phyloP scores from a whole-genome alignment of 305 asterid genomes.

The Fraxinus floribunda region DNA sequence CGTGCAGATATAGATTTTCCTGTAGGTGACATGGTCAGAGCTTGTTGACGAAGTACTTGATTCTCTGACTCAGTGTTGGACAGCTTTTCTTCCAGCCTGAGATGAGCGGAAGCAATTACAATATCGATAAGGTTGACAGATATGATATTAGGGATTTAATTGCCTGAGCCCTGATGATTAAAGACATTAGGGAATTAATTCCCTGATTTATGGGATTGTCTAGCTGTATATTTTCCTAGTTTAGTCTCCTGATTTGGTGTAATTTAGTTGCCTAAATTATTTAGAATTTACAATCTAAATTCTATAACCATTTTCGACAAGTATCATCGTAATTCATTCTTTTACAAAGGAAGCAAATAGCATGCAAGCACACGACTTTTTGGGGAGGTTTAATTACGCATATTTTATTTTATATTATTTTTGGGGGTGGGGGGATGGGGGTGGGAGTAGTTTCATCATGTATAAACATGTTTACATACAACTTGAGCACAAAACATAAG shows the following conservation, averaged over 20 bases:
- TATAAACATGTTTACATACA: not conserved
- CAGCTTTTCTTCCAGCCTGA: constrained; percentile 57
- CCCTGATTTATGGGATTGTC: not conserved
- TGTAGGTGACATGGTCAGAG: constrained; percentile 55
- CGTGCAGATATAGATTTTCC: constrained; percentile 50
- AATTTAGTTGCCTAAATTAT: not conserved
- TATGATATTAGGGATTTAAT: not conserved
- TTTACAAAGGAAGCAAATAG: not conserved
- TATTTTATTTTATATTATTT: not conserved
- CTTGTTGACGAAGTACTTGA: constrained; percentile 61
- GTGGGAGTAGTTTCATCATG: not conserved
- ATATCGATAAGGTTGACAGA: not conserved
- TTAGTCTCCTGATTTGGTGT: not conserved
- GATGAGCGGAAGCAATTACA: not conserved
- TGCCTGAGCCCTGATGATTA: not conserved
- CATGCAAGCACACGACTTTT: not conserved
- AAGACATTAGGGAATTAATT: not conserved
- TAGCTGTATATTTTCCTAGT: not conserved
- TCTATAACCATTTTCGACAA: not conserved
- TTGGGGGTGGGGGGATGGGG: not conserved
- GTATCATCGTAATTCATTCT: not conserved
- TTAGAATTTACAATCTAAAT: not conserved
- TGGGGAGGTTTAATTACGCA: not conserved
- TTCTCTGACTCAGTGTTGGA: constrained; percentile 53
- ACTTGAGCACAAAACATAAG: not conserved